phyloP scores from a whole-genome alignment of 1,139 yeast species.

The Wickerhamomyces sp. region DNA sequence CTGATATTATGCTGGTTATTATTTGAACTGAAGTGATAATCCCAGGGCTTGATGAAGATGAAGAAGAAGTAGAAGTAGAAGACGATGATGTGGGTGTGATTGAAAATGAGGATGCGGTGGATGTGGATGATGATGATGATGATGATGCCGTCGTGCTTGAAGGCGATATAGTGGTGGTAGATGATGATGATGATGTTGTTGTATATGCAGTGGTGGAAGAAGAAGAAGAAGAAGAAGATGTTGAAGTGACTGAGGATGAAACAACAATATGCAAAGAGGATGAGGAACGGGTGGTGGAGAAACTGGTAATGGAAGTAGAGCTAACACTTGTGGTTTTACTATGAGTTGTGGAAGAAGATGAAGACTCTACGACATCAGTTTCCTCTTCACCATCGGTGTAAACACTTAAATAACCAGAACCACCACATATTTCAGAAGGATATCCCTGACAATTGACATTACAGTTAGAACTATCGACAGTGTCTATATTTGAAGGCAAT shows the following conservation, averaged over 20 bases:
- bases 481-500: conserved; percentile 23
- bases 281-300: conserved; percentile 2
- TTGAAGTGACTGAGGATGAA: conserved; percentile 6
- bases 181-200: conserved; percentile 4
- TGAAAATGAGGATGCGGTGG: conserved; percentile 6
- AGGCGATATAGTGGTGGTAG: conserved; percentile 6
- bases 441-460: conserved; percentile 50
- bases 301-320: neutral
- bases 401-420: conserved; percentile 45
- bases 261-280: conserved; percentile 4
- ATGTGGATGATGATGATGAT: conserved; percentile 6
- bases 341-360: conserved; percentile 26
- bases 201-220: conserved; percentile 20
- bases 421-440: conserved; percentile 58
- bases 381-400: conserved; percentile 32
- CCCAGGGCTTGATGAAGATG: conserved; percentile 1
- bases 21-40: conserved; percentile 7
- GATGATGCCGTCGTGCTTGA: conserved; percentile 6
- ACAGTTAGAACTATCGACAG: conserved; percentile 40
- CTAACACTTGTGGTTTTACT: conserved; percentile 11
- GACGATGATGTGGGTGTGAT: conserved; percentile 1
- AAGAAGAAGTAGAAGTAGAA: neutral
- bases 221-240: conserved; percentile 15
- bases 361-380: conserved; percentile 14
- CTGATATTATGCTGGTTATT: conserved; percentile 13